phyloP scores from a whole-genome alignment of 2,329 filamentous ascomycete species.

The Aspergillus proliferans region DNA sequence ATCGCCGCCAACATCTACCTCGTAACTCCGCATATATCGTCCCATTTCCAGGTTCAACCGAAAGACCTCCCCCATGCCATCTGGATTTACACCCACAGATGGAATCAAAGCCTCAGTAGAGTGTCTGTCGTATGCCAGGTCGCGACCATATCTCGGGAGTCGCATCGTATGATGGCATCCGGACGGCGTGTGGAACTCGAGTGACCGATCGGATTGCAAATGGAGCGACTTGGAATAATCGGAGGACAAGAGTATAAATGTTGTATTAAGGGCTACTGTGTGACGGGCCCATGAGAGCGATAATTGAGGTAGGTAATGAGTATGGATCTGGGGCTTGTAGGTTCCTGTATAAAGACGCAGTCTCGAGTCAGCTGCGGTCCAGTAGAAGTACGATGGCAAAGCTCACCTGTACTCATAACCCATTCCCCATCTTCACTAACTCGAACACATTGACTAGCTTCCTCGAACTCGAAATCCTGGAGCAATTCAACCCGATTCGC shows the following conservation, averaged over 20 bases:
- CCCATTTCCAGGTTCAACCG: slow-evolving; percentile 86
- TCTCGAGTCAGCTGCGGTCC: slow-evolving; percentile 7
- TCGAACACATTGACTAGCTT: slow-evolving; percentile 83
- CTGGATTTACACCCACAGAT: slow-evolving; percentile 75
- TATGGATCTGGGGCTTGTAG: slow-evolving; percentile 79
- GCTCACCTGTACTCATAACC: slow-evolving; percentile 84
- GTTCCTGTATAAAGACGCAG: slow-evolving; percentile 42
- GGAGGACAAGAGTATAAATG: slow-evolving; percentile 77
- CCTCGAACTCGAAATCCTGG: slow-evolving; percentile 96
- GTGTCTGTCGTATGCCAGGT: slow-evolving; percentile 74
- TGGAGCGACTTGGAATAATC: slow-evolving; percentile 95
- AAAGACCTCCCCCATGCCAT: slow-evolving; percentile 87
- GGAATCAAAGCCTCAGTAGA: slow-evolving; percentile 82
- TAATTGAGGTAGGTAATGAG: slow-evolving; percentile 88
- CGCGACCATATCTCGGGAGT: slow-evolving; percentile 85
- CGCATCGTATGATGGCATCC: slow-evolving; percentile 86
- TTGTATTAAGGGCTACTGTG: slow-evolving; percentile 85
- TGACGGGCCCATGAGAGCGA: slow-evolving; percentile 91
- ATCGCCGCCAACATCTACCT: slow-evolving; percentile 82
- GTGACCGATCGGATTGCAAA: slow-evolving; percentile 79
- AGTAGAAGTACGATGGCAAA: not conserved
- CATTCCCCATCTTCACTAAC: slow-evolving; percentile 94
- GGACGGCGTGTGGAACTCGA: slow-evolving; percentile 87
- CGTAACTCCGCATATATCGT: slow-evolving; percentile 89
- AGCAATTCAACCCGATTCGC: slow-evolving; percentile 89